Percentiles rank a stretch among this genome's conserved stretches.
Conservation (phyloP, 2,329 filamentous ascomycete species). For the Volutella citrinella region DNA sequence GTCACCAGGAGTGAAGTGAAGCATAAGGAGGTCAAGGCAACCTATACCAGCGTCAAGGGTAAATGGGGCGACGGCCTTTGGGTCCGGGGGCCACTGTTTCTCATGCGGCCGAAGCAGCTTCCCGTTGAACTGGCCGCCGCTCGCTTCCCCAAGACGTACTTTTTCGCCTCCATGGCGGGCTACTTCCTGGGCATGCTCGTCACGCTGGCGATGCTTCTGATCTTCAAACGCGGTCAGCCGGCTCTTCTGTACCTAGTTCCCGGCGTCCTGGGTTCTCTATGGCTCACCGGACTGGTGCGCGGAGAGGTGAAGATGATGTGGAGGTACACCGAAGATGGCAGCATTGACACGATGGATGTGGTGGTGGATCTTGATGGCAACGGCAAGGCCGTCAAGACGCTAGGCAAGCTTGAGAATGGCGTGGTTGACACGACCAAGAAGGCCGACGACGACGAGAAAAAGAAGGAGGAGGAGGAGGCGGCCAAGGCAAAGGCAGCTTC, state of each 20-base stretch:
- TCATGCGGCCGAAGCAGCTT: slow-evolving; percentile 19
- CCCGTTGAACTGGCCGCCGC: slow-evolving; percentile 37
- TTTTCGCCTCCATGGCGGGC: slow-evolving; percentile 70
- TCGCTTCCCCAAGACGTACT: slow-evolving; percentile 80
- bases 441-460: slow-evolving; percentile 22
- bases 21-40: slow-evolving; percentile 47
- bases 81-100: slow-evolving; percentile 44
- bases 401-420: slow-evolving; percentile 36
- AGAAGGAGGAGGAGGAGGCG: slow-evolving; percentile 22
- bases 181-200: slow-evolving; percentile 75
- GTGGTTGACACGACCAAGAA: slow-evolving; percentile 35
- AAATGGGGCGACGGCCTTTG: slow-evolving; percentile 84
- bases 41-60: slow-evolving; percentile 60
- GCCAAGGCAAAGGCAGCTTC: slow-evolving; percentile 13
- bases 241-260: slow-evolving; percentile 92
- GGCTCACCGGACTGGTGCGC: slow-evolving; percentile 67
- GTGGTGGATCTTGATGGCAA: slow-evolving; percentile 52
- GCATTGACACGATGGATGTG: slow-evolving; percentile 51
- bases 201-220: slow-evolving; percentile 73
- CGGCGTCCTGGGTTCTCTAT: slow-evolving; percentile 71
- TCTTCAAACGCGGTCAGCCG: slow-evolving; percentile 81
- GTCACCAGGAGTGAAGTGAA: slow-evolving; percentile 37
- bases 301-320: slow-evolving; percentile 77
- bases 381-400: slow-evolving; percentile 42
- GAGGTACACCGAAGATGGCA: slow-evolving; percentile 74